Evolutionary conservation across 495 filamentous ascomycete genomes (phyloP).

Genomic region (Daldinia decipiens): DNA sequence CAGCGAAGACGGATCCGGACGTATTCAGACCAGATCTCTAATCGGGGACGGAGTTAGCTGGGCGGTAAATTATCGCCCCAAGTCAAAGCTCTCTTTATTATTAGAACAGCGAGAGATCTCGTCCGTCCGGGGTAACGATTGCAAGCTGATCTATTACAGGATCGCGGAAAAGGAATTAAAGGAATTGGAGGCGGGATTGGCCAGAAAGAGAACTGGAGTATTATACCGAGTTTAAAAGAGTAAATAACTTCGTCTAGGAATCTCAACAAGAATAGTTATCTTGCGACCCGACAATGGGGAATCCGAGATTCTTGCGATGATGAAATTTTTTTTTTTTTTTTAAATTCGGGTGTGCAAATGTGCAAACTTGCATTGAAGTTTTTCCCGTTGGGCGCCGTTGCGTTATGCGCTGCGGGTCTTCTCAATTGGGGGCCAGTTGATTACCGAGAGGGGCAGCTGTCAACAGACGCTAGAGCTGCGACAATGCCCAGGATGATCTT

Average conservation of each 20-base stretch:
- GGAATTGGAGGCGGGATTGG: constrained; percentile 24
- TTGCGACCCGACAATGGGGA: constrained; percentile 29
- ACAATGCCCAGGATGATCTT: not conserved
- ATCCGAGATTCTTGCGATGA: constrained; percentile 20
- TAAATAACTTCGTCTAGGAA: not conserved
- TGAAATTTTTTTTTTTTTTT: constrained; percentile 15
- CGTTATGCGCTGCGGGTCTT: constrained; percentile 39
- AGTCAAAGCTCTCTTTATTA: constrained; percentile 28
- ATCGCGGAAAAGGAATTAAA: constrained; percentile 19
- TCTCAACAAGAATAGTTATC: constrained; percentile 6
- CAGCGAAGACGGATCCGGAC: not conserved
- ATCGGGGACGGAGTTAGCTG: constrained; percentile 12
- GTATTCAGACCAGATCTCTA: constrained; percentile 15
- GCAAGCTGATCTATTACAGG: constrained; percentile 15
- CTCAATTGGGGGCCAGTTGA: constrained; percentile 9
- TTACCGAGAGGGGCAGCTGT: constrained; percentile 7
- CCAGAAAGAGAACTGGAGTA: constrained; percentile 13
- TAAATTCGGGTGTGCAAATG: constrained; percentile 28
- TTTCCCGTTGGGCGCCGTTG: constrained; percentile 42
- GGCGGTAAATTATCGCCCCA: not conserved
- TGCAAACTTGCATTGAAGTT: constrained; percentile 31
- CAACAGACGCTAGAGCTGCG: not conserved
- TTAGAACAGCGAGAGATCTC: constrained; percentile 32
- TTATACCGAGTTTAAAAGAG: constrained; percentile 3
- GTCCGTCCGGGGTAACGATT: constrained; percentile 31